Evolutionary conservation across 83 land plant genomes (phyloP), one percentile per base, ranked within the genome.

Genomic region (Diphasiastrum complanatum): DNA sequence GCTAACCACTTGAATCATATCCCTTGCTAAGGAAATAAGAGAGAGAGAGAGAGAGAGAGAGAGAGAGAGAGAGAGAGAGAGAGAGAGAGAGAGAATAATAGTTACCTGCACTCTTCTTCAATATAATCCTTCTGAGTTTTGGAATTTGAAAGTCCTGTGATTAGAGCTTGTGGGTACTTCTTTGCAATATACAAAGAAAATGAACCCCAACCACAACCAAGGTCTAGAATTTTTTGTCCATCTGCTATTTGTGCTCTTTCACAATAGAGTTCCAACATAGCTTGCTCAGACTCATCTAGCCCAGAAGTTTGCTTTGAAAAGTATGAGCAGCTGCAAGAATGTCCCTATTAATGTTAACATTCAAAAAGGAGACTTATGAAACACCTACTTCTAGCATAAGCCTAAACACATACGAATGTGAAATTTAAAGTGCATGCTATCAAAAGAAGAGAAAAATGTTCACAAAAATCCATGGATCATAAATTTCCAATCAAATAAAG

Each of bases 141-240:
- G 32, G 95, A 87, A 72, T 92, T 92, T 57, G 88, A 85, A 31
- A 92, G 87, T 12, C 88, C 83, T 25, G 98, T 92, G 31, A 92
- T 48, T 29, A 38, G 79, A 74, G 86, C 76, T 33, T 85, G 85
- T 10, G 58, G 66, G 37, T 81, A 88, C 51, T 92, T 85, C 53
- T 78, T 64, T 1, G 98, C 98, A 45, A 92, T 66, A 71, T 79
- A 81, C 10, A 92, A 49, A 46, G 83, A 71, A 32, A 92, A 80
- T 2, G 91, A 85, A 23, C 98, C 98, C 91, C 96, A 88, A 4
- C 98, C 98, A 85, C 98, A 92, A 45, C 98, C 98, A 66, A 92
- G 69, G 75, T 92, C 98, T 61, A 92, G 79, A 46, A 92, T 72
- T 24, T 76, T 67, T 41, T 92, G 91, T 4, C 98, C 98, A 66